Base-by-base conservation (phyloP, 768 basidiomycete species). In the Hygrophorus russula region DNA sequence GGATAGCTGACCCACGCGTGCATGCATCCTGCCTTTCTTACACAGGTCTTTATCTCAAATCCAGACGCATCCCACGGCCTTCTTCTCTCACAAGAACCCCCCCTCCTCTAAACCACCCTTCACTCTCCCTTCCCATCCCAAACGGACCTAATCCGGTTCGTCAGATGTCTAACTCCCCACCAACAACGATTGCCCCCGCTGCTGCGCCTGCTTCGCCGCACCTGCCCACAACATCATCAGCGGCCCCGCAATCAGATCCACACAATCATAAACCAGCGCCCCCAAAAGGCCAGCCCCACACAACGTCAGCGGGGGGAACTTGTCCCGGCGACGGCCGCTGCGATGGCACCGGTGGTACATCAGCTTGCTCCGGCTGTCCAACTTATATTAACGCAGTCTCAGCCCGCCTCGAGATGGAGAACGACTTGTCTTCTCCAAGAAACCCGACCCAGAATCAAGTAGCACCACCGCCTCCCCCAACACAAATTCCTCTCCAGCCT, bases 311-410 rank as follows among this genome's bases (percentile, higher is more conserved):
- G 11, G 62, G 65, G 27, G 83, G 85, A 49, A 93, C 93, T n/a
- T 99, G 96, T 63, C 96, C 96, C 3, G 96, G 96, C 45, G 96
- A 97, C 65, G 96, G 96, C 28, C 76, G 88, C 52, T 99, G 96
- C 65, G 90, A 99, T 64, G 96, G 96, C 51, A 93, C 89, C 10
- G 96, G 96, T 54, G 96, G 96, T 42, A 80, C 90, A 51, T 78
- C 78, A 47, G 82, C 88, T 49, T 99, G 96, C 62, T 77, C 82
- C 50, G 96, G 96, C 36, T 99, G 96, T 61, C 96, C 96, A 10
- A 93, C 94, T 27, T 91, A 80, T 66, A 99, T 97, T 70, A 24
- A 44, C 47, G 61, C 68, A 47, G 65, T 69, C 36, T 62, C 66
- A 43, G 60, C 67, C 46, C 61, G 67, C 42, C 46, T 57, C 43